Base-by-base conservation (phyloP, 1,139 yeast genomes). In the Komagataea norvegica region DNA sequence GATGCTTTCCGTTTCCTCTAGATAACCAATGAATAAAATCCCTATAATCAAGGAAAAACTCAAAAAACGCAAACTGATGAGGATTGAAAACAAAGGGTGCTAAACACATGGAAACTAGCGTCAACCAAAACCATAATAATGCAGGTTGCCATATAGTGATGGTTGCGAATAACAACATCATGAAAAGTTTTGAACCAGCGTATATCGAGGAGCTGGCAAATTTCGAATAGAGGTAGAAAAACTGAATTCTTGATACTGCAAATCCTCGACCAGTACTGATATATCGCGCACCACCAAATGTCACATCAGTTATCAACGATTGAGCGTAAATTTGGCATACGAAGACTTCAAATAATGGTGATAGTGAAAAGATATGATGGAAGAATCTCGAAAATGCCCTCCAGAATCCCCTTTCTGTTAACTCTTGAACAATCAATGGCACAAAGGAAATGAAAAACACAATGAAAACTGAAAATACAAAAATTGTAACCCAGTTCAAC, bases 71-170 rank as follows among this genome's bases (percentile, higher is more conserved):
- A 57, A 85, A 87, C 54, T 87, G 95, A 55, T 87, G 94, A 0
- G 96, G 95, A 51, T 87, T 87, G 64, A 83, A 87, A 5, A 87
- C 57, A 43, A 82, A 78, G 2, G 96, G 96, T 0, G 94, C 82
- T 32, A 84, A 61, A 43, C 88, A 75, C 55, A 87, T 61, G 0
- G 95, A 79, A 6, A 78, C 59, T 10, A 82, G 71, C 0, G 93
- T 82, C 8, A 84, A 67, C 81, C 89, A 84, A 59, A 87, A 86
- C 95, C 95, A 87, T 23, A 85, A 55, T 18, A 86, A 61, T 0
- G 94, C 74, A 0, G 79, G 74, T 45, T 79, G 84, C 93, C 94
- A 84, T 64, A 82, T 75, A 0, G 87, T 68, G 2, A 75, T 53
- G 2, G 82, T 71, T 2, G 87, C 78, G 64, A 81, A 82, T 14